Conservation (phyloP, 352 stramenopile genomes). For the Pythium guiyangense region DNA sequence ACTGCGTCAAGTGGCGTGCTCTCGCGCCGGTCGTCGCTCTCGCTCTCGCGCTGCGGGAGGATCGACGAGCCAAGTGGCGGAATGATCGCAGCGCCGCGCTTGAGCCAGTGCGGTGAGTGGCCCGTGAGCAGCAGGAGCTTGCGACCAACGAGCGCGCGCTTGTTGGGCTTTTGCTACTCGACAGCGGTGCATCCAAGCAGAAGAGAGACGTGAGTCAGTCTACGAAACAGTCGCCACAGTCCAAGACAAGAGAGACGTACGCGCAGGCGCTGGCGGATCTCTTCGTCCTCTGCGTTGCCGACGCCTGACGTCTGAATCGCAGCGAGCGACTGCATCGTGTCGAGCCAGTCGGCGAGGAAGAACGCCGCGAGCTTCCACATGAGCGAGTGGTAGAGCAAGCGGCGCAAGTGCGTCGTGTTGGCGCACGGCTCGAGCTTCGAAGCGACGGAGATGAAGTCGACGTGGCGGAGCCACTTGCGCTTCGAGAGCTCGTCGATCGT, state of each 20-base stretch:
- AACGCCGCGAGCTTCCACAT: conserved; percentile 51
- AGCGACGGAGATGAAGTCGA: conserved; percentile 46
- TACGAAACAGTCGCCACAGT: no score
- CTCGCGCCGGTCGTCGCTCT: neutral
- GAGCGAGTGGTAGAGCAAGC: conserved; percentile 27
- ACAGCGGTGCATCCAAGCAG: neutral
- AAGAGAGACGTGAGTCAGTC: neutral
- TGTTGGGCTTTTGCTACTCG: conserved; percentile 6
- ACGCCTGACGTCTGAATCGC: neutral
- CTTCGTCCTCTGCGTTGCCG: conserved; percentile 25
- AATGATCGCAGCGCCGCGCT: conserved; percentile 30
- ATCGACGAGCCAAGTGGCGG: conserved; percentile 27
- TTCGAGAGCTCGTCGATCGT: conserved; percentile 35
- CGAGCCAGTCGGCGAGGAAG: conserved; percentile 37
- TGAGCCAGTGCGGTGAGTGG: conserved; percentile 16
- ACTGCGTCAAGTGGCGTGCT: conserved; percentile 10
- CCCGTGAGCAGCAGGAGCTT: conserved; percentile 14
- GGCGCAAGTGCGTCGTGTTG: conserved; percentile 9
- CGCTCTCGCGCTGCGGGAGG: conserved; percentile 6
- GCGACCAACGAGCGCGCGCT: conserved; percentile 8
- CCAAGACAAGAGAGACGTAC: neutral
- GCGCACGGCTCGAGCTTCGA: conserved; percentile 24
- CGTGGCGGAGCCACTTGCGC: conserved; percentile 48
- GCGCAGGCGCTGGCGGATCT: conserved; percentile 13
- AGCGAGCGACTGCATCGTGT: neutral